Evolutionary conservation across 306 rosid species (phyloP).

Genomic region (Sicyos baderoa): DNA sequence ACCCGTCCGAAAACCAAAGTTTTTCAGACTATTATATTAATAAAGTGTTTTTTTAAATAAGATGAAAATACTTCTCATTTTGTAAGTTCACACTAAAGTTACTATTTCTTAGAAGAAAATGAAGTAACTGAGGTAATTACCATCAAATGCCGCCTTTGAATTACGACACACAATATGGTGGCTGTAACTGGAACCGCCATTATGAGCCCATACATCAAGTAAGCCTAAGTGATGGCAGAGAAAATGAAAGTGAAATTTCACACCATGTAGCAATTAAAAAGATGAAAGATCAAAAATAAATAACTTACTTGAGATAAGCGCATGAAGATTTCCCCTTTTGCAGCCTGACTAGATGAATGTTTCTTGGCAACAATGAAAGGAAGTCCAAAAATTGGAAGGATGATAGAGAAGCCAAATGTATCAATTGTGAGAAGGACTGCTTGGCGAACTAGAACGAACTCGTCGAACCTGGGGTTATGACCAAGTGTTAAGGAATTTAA

Average conservation of each 20-base stretch:
- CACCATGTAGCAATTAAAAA: background rate
- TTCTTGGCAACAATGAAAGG: conserved; percentile 58
- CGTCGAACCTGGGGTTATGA: conserved; percentile 67
- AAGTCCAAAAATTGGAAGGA: conserved; percentile 77
- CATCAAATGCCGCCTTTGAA: conserved; percentile 96
- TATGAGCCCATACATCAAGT: conserved; percentile 61
- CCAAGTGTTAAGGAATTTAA: background rate
- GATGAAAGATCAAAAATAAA: background rate
- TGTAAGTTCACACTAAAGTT: no score
- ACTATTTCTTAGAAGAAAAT: background rate
- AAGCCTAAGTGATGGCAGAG: conserved; percentile 41
- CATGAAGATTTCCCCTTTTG: conserved; percentile 34
- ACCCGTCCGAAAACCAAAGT: no score
- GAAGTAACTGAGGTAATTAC: conserved; percentile 30
- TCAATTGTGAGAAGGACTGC: conserved; percentile 79
- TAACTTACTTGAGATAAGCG: conserved; percentile 67
- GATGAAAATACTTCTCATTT: no score
- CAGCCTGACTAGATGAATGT: conserved; percentile 17
- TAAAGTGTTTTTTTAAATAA: no score
- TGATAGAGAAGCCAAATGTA: conserved; percentile 81
- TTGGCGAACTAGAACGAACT: conserved; percentile 71
- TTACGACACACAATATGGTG: conserved; percentile 66
- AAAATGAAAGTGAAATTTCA: conserved; percentile 1
- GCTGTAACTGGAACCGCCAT: conserved; percentile 53
- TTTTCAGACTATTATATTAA: no score